Conservation (phyloP, 2,329 filamentous ascomycete species). For the Fusarium neocosmosporiellum region DNA sequence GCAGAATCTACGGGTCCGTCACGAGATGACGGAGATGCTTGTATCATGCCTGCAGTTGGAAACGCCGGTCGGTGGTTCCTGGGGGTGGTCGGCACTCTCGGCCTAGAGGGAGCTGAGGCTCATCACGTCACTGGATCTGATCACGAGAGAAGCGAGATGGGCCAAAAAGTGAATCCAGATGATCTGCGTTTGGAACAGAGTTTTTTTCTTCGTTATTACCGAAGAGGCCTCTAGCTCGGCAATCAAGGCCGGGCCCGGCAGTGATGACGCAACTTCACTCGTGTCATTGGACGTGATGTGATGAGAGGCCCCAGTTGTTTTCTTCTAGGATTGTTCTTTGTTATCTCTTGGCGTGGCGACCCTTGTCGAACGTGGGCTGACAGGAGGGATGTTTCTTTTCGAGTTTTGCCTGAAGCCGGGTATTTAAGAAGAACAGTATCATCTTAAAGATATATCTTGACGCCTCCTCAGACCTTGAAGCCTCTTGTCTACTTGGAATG, state of each 20-base stretch:
- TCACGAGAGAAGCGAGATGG: conserved; percentile 1
- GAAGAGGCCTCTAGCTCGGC: not conserved
- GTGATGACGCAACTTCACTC: conserved; percentile 26
- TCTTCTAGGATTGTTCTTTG: conserved; percentile 23
- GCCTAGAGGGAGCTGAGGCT: conserved; percentile 28
- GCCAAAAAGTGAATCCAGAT: conserved; percentile 23
- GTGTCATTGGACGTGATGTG: not conserved
- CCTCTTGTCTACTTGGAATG: not conserved
- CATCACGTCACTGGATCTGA: conserved; percentile 30
- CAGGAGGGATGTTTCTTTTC: not conserved
- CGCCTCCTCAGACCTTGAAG: not conserved
- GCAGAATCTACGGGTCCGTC: conserved; percentile 25
- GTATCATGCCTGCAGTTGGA: conserved; percentile 27
- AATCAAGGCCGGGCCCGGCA: conserved; percentile 6
- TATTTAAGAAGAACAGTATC: not conserved
- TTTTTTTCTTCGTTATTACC: conserved; percentile 12
- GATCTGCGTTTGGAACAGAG: conserved; percentile 29
- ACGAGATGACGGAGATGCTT: conserved; percentile 26
- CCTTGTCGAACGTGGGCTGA: conserved; percentile 12
- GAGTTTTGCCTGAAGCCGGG: not conserved
- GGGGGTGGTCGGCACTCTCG: conserved; percentile 27
- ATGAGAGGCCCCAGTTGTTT: conserved; percentile 27
- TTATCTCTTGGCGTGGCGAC: conserved; percentile 34
- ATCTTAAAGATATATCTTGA: not conserved
- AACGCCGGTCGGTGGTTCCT: conserved; percentile 19